Evolutionary conservation across 2,329 filamentous ascomycete species (phyloP).

Genomic region (Rhinocladiella similis): DNA sequence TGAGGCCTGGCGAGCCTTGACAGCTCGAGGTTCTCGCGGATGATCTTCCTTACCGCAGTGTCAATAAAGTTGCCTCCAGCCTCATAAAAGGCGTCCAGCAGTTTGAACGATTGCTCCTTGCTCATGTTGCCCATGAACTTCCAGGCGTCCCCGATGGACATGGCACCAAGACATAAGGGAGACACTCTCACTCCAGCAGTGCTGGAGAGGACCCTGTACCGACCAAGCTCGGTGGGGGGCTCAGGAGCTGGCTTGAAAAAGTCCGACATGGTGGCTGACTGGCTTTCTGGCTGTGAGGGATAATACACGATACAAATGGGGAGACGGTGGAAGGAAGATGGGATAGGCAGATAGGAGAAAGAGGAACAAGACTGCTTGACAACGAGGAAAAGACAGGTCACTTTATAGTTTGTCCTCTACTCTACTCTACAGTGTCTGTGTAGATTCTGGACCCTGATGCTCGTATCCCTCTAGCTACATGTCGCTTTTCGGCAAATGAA

Average conservation of each 20-base stretch:
- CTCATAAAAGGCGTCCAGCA: slow-evolving; percentile 65
- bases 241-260: slow-evolving; percentile 45
- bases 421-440: no score
- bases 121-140: slow-evolving; percentile 49
- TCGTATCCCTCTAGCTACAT: background rate
- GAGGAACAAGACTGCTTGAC: no score
- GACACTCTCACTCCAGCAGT: slow-evolving; percentile 67
- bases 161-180: slow-evolving; percentile 52
- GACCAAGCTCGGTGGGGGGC: slow-evolving; percentile 61
- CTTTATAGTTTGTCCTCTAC: no score
- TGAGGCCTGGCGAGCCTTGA: no score
- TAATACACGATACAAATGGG: no score
- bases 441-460: no score
- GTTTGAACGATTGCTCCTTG: slow-evolving; percentile 61
- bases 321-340: no score
- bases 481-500: background rate
- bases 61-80: slow-evolving; percentile 75
- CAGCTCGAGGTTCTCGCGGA: no score
- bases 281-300: background rate
- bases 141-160: slow-evolving; percentile 42
- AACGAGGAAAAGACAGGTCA: no score
- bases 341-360: no score
- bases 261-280: slow-evolving; percentile 4
- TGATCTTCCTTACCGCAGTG: slow-evolving; percentile 44
- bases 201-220: slow-evolving; percentile 67